Base-by-base conservation (phyloP, 164 flowering plant species). In the Dillenia suffruticosa region DNA sequence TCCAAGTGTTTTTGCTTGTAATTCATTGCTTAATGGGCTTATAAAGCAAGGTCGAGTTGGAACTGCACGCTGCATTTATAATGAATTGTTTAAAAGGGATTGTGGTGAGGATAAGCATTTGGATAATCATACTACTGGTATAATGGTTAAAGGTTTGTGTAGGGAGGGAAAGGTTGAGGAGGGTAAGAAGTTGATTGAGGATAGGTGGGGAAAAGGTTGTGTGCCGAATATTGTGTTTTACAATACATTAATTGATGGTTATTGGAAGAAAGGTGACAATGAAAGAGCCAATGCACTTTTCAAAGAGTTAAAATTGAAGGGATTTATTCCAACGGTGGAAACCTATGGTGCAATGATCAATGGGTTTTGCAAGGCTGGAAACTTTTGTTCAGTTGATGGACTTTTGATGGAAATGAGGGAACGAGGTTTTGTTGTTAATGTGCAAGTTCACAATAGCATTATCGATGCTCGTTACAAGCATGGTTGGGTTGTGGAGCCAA, bases 171-270 rank as follows among this genome's bases (percentile, higher is more conserved):
- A 72, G 68, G 84, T 89, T 59, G 87, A 85, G 69, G 82, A 87
- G 55, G 92, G 86, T 61, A 72, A 58, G 55, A 83, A 77, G 72
- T 17, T 89, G 76, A 86, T 89, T 62, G 85, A 79, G 70, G 76
- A 77, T 56, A 76, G 79, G 51, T 87, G 92, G 90, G 96, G 96
- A 46, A 46, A 62, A 22, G 80, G 83, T 24, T 84, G 92, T 55
- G 59, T 87, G 16, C 97, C 97, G 0, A 79, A 86, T 71, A 58
- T 89, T 17, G 85, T 87, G 44, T 89, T 92, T 45, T 92, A 92
- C 44, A 92, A 92, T 63, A 81, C 72, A 5, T 82, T 89, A 2
- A 81, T 92, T 62, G 79, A 83, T 78, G 96, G 97, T 1, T 89
- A 79, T 69, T 78, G 85, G 65, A 87, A 63, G 76, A 83, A 57